phyloP scores from a whole-genome alignment of 2,329 filamentous ascomycete species.

The Aspergillus costaricaensis region DNA sequence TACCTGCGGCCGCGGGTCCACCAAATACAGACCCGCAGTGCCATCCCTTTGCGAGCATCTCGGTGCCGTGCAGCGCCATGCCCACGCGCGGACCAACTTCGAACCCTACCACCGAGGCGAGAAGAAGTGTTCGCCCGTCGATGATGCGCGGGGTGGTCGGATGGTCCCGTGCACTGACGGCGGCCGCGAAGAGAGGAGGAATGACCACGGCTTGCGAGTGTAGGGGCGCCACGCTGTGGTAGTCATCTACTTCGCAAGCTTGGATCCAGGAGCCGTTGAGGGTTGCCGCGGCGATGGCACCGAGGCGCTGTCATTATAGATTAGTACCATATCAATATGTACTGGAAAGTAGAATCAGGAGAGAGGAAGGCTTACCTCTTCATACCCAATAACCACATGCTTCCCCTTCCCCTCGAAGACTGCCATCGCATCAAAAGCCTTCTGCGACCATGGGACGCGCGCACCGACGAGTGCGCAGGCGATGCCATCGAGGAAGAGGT shows the following conservation, averaged over 20 bases:
- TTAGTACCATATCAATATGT: too few species aligned
- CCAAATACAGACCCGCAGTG: constrained; percentile 46
- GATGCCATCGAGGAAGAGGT: constrained; percentile 49
- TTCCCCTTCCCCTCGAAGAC: constrained; percentile 36
- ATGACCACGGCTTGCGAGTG: constrained; percentile 43
- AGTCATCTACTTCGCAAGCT: constrained; percentile 50
- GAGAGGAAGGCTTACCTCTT: constrained; percentile 3
- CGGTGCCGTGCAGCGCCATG: constrained; percentile 38
- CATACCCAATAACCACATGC: constrained; percentile 19
- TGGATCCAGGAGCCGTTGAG: constrained; percentile 50
- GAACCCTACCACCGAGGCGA: constrained; percentile 43
- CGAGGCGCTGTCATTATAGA: constrained; percentile 15
- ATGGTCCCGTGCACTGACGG: neutral
- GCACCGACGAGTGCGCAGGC: constrained; percentile 45
- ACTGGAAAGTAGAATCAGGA: too few species aligned
- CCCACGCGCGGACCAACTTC: constrained; percentile 45
- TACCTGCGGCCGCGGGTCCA: constrained; percentile 36
- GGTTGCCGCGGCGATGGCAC: constrained; percentile 42
- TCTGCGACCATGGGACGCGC: constrained; percentile 46
- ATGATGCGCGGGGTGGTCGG: neutral
- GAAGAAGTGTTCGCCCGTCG: constrained; percentile 35
- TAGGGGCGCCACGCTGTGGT: constrained; percentile 44
- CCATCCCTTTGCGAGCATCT: constrained; percentile 46
- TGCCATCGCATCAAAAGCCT: constrained; percentile 34
- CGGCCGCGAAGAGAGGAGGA: constrained; percentile 44